These are phyloP conservation scores for Adansonia rubrostipa DNA, from an alignment of 441 rosid species.

Conservation along the genomic window DNA sequence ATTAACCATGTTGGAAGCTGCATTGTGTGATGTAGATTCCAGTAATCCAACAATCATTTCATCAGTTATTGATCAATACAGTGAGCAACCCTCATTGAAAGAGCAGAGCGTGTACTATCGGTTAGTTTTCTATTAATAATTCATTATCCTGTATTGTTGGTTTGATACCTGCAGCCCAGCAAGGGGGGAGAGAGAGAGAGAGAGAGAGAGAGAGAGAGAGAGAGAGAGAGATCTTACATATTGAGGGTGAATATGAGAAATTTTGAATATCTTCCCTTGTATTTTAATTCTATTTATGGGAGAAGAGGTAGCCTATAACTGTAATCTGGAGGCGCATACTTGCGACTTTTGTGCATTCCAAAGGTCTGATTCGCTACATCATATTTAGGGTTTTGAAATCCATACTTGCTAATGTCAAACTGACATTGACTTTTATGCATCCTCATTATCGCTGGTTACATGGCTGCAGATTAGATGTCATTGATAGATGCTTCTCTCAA, in stretches of 20 bases:
- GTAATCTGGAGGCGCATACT: background rate
- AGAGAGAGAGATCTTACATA: background rate
- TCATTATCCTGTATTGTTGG: background rate
- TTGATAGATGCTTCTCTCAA: constrained; percentile 74
- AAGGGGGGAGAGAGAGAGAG: background rate
- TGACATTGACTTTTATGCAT: background rate
- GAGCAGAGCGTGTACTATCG: constrained; percentile 62
- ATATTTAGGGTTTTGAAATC: background rate
- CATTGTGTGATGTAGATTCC: constrained; percentile 52
- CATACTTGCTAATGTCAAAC: background rate
- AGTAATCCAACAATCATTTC: constrained; percentile 56
- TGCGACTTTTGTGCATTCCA: background rate
- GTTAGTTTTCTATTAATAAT: constrained; percentile 41
- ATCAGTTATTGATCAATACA: constrained; percentile 58
- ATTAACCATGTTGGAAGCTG: constrained; percentile 64
- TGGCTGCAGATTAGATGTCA: constrained; percentile 70
- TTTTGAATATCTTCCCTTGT: background rate
- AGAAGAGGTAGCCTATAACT: constrained; percentile 1
- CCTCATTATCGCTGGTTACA: constrained; percentile 23
- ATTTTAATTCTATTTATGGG: background rate
- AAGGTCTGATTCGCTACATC: background rate
- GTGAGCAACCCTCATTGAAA: constrained; percentile 63
- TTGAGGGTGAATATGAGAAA: background rate
- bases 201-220: background rate
- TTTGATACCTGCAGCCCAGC: background rate